A percentile compares a stretch with the other conserved stretches of the same genome.
Evolutionary conservation across 2,329 filamentous ascomycete genomes (phyloP).

Genomic region (Fusarium sp.): DNA sequence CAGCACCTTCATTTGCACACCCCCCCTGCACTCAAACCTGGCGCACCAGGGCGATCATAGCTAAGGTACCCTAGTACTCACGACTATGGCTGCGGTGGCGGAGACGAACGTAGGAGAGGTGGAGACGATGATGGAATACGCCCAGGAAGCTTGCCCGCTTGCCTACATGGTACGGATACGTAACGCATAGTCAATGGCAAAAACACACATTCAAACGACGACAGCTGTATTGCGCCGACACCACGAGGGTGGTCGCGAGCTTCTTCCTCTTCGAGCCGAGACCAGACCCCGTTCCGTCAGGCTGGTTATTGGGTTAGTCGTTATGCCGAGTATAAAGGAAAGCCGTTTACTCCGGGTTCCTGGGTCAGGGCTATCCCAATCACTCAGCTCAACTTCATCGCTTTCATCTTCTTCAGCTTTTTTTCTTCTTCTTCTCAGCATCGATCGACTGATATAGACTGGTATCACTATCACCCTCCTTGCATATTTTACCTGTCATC

Average conservation of each 20-base stretch:
- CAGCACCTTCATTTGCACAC: slow-evolving; percentile 11
- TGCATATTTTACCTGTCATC: slow-evolving; percentile 27
- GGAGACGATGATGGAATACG: slow-evolving; percentile 21
- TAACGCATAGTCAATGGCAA: slow-evolving; percentile 39
- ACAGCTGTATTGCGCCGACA: slow-evolving; percentile 35
- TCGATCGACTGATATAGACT: slow-evolving; percentile 21
- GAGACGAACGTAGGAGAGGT: slow-evolving; percentile 27
- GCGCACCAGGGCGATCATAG: slow-evolving; percentile 31
- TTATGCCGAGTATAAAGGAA: slow-evolving; percentile 46
- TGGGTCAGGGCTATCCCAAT: slow-evolving; percentile 34
- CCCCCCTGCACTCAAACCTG: slow-evolving; percentile 22
- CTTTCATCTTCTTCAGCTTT: slow-evolving; percentile 5
- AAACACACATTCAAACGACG: slow-evolving; percentile 8
- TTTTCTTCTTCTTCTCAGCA: slow-evolving; percentile 11
- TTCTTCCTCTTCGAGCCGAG: slow-evolving; percentile 40
- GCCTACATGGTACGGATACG: not conserved
- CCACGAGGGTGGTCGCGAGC: slow-evolving; percentile 40
- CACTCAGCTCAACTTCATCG: slow-evolving; percentile 11
- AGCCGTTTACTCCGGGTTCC: slow-evolving; percentile 47
- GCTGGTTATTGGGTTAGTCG: slow-evolving; percentile 38
- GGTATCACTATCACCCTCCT: slow-evolving; percentile 2
- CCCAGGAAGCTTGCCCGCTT: slow-evolving; percentile 2
- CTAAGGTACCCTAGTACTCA: not conserved
- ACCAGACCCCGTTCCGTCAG: slow-evolving; percentile 40
- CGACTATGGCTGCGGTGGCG: slow-evolving; percentile 28